phyloP scores from a whole-genome alignment of 192 early-diverging fungal species.

The Podila epigama region DNA sequence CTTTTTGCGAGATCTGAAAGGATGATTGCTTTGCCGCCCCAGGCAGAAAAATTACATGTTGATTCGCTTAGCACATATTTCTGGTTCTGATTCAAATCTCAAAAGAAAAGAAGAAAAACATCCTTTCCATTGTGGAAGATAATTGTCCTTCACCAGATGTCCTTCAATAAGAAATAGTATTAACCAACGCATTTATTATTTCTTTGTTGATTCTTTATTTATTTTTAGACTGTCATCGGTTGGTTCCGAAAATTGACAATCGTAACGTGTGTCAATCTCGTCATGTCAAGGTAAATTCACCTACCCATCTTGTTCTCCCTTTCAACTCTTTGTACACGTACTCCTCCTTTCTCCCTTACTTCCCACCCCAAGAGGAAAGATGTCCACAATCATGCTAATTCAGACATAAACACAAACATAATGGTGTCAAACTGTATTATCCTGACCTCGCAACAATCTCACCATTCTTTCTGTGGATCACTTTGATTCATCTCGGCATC shows the following conservation, averaged over 20 bases:
- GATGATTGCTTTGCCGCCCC: constrained; percentile 3
- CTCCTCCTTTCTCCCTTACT: background rate
- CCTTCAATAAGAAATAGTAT: background rate
- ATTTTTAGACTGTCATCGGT: background rate
- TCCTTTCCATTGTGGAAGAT: background rate
- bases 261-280: background rate
- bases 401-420: constrained; percentile 3
- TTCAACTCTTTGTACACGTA: background rate
- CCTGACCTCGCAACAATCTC: background rate
- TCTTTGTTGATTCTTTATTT: background rate
- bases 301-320: background rate
- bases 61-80: constrained; percentile 1
- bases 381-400: constrained; percentile 1
- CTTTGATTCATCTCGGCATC: too few relatives aligned
- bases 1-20: background rate
- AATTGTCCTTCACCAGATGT: background rate
- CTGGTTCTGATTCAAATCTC: background rate
- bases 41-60: constrained; percentile 1
- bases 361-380: background rate
- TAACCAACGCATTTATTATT: background rate
- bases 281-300: background rate
- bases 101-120: too few relatives aligned
- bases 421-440: background rate
- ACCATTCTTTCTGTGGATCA: background rate
- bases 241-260: too few relatives aligned